Base-by-base conservation (phyloP, 1,284 basidiomycete genomes). In the Volvariella surrecta region DNA sequence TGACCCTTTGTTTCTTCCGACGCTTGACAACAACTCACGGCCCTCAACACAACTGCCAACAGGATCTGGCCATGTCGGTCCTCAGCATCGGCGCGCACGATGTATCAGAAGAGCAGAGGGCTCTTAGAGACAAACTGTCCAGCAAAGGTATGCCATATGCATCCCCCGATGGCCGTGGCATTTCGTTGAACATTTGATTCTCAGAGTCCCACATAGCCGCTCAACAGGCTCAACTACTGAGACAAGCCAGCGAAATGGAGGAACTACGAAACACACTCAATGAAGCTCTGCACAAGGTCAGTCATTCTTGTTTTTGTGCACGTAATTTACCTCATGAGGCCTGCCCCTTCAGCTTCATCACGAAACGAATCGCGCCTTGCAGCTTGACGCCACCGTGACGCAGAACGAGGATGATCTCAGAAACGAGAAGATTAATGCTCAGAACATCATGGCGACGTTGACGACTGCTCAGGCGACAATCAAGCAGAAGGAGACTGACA, bases 251-350 rank as follows among this genome's bases (percentile, higher is more conserved):
- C 1, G 73, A 80, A 43, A 54, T 81, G 8, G 66, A 74, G 24
- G 78, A 82, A 47, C 52, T 81, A 3, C 71, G 66, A 52, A 52
- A 55, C 4, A 64, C 68, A 0, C 58, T 79, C 8, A 74, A 77
- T 45, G 82, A 85, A 35, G 68, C 73, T 2, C 52, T 77, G 40
- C 63, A 74, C 49, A 83, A 82, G 67, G 83, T 82, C 44, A 37
- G 64, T 50, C n/a, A 17, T 43, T 42, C 11, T n/a, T 37, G 20
- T 34, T 19, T 30, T n/a, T 45, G 3, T 13, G 20, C 9, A 39
- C 15, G n/a, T 6, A 30, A 13, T 21, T 42, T 42, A 42, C 47
- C 47, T 35, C 32, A 45, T 22, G n/a, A n/a, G n/a, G n/a, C n/a
- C 45, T 43, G 38, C 18, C 10, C 32, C 20, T 32, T 21, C 44